Conservation (phyloP, 768 basidiomycete species). For the Tylopilus intermedius region DNA sequence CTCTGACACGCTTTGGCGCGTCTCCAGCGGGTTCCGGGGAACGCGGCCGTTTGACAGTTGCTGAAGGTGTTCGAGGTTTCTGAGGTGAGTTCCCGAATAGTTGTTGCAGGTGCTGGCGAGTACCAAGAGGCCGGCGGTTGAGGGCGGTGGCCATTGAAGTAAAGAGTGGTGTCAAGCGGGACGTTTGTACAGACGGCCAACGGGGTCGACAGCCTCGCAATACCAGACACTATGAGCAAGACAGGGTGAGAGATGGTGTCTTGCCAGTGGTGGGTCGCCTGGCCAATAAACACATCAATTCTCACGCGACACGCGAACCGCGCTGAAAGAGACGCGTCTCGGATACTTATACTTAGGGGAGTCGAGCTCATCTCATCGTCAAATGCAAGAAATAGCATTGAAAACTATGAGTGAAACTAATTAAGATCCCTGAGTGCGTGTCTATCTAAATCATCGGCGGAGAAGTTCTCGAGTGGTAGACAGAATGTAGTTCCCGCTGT, state of each 20-base stretch:
- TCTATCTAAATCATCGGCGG: slow-evolving; percentile 18
- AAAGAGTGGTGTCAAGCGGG: slow-evolving; percentile 1
- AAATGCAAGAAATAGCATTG: slow-evolving; percentile 6
- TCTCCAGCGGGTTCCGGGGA: slow-evolving; percentile 47
- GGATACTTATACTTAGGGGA: not conserved
- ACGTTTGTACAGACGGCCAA: not conserved
- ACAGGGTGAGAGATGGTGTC: not conserved
- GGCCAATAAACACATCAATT: slow-evolving; percentile 14
- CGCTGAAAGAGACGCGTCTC: slow-evolving; percentile 17
- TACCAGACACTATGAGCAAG: not conserved
- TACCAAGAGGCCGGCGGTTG: slow-evolving; percentile 46
- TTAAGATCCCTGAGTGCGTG: slow-evolving; percentile 23
- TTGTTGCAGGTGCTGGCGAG: slow-evolving; percentile 37
- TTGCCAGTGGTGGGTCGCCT: not conserved
- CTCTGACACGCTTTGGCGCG: slow-evolving; percentile 42
- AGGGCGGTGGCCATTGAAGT: slow-evolving; percentile 39
- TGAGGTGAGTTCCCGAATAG: slow-evolving; percentile 32
- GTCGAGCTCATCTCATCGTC: too few relatives aligned
- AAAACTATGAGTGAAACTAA: slow-evolving; percentile 9
- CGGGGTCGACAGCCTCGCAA: not conserved
- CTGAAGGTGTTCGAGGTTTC: slow-evolving; percentile 31
- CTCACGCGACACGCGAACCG: slow-evolving; percentile 26
- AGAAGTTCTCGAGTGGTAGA: slow-evolving; percentile 6
- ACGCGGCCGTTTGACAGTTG: slow-evolving; percentile 43
- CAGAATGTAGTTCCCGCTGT: slow-evolving; percentile 5